phyloP scores from a whole-genome alignment of 2,329 filamentous ascomycete genomes.

The Chalara sp. region DNA sequence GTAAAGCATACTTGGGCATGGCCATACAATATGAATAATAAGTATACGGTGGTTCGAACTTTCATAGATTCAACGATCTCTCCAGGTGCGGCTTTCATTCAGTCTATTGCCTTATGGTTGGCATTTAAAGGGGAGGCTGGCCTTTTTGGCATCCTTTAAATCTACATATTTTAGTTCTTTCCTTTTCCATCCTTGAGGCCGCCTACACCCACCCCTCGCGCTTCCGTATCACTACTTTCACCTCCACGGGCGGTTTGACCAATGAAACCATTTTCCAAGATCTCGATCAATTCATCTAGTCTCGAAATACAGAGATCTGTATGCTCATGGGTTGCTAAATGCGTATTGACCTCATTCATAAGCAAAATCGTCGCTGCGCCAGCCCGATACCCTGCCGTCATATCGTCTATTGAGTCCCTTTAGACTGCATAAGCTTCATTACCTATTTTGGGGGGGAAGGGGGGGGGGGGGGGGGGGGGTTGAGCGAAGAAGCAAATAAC shows the following conservation, averaged over 20 bases:
- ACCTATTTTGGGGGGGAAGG: too few relatives aligned
- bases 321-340: slow-evolving; percentile 63
- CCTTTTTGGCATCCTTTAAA: too few relatives aligned
- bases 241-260: slow-evolving; percentile 31
- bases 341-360: slow-evolving; percentile 71
- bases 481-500: neutral
- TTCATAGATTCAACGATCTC: too few relatives aligned
- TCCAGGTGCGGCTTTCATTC: too few relatives aligned
- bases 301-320: slow-evolving; percentile 68
- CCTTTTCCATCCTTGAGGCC: slow-evolving; percentile 11
- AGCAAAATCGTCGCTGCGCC: slow-evolving; percentile 89
- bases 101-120: neutral
- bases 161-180: neutral
- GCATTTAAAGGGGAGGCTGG: neutral
- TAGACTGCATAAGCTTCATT: slow-evolving; percentile 28
- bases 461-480: too few relatives aligned
- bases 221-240: slow-evolving; percentile 15
- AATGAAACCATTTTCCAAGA: slow-evolving; percentile 70
- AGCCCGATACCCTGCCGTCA: slow-evolving; percentile 76
- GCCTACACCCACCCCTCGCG: slow-evolving; percentile 2
- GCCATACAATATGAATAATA: too few relatives aligned
- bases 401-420: slow-evolving; percentile 84
- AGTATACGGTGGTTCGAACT: too few relatives aligned
- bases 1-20: too few relatives aligned
- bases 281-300: slow-evolving; percentile 68